Conservation (phyloP, 2,329 filamentous ascomycete species). For the Fusarium udum region DNA sequence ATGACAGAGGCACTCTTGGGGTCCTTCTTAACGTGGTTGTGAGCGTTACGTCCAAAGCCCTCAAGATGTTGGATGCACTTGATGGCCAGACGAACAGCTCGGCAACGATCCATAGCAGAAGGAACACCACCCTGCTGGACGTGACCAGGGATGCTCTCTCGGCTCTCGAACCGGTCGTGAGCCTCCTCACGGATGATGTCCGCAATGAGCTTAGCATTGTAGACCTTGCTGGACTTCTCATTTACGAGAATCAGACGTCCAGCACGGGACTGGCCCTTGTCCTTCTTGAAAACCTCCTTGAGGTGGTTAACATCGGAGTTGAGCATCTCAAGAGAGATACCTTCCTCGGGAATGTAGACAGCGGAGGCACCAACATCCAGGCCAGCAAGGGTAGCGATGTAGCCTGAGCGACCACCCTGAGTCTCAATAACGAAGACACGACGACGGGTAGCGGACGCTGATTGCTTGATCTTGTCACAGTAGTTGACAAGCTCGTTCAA, state of each 20-base stretch:
- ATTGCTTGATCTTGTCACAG: constrained; percentile 97
- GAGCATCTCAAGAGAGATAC: constrained; percentile 92
- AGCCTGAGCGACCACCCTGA: constrained; percentile 93
- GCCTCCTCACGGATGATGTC: constrained; percentile 96
- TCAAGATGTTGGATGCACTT: constrained; percentile 95
- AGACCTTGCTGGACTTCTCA: constrained; percentile 90
- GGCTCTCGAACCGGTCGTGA: constrained; percentile 89
- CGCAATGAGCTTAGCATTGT: constrained; percentile 91
- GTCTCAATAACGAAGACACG: constrained; percentile 98
- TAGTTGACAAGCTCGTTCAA: constrained; percentile 94
- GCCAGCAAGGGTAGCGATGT: constrained; percentile 89
- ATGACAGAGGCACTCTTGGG: constrained; percentile 82
- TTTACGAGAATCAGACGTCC: constrained; percentile 97
- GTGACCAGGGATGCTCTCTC: constrained; percentile 91
- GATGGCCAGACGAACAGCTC: constrained; percentile 90
- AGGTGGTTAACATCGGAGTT: constrained; percentile 89
- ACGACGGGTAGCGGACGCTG: constrained; percentile 89
- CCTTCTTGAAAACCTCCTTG: constrained; percentile 83
- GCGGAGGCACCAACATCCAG: constrained; percentile 91
- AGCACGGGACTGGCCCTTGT: constrained; percentile 87
- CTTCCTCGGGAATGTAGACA: constrained; percentile 97
- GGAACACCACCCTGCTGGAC: constrained; percentile 95
- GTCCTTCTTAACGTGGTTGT: constrained; percentile 76
- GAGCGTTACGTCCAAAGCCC: constrained; percentile 72
- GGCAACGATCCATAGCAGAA: constrained; percentile 94